These are phyloP conservation scores for Theileria orientalis DNA, from an alignment of 169 alveolate genomes.

Conservation along the genomic window DNA sequence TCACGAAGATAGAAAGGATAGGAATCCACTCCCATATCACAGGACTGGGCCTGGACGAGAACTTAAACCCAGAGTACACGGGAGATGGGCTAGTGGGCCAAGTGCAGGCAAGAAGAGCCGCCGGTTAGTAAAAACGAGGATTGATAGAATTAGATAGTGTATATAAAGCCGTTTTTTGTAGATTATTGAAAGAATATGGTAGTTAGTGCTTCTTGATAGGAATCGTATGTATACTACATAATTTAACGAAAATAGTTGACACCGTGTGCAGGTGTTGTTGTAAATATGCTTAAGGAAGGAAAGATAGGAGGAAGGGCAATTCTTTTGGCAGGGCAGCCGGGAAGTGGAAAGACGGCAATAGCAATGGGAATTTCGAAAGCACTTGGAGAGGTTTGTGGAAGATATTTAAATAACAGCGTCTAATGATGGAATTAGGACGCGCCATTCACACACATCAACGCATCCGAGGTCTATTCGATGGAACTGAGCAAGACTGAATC, in stretches of 20 bases:
- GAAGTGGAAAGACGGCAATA: conserved; percentile 98
- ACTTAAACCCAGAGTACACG: conserved; percentile 90
- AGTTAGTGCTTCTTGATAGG: neutral
- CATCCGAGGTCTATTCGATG: conserved; percentile 96
- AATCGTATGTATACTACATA: no score
- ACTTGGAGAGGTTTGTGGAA: conserved; percentile 85
- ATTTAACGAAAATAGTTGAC: neutral
- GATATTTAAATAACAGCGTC: neutral
- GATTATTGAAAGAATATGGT: neutral
- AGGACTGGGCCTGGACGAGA: conserved; percentile 96
- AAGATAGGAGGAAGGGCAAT: conserved; percentile 98
- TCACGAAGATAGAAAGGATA: conserved; percentile 90
- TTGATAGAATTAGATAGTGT: no score
- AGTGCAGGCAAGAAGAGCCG: conserved; percentile 93
- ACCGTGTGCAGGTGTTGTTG: conserved; percentile 79
- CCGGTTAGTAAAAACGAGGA: conserved; percentile 71
- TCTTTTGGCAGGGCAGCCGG: conserved; percentile 98
- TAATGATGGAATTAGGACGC: conserved; percentile 76
- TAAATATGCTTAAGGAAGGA: conserved; percentile 94
- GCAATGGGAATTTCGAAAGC: conserved; percentile 99
- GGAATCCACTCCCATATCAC: conserved; percentile 98
- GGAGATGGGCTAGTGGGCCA: conserved; percentile 96
- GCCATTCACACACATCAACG: conserved; percentile 97
- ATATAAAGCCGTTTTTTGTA: neutral
- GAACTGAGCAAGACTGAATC: conserved; percentile 98